A percentile compares a stretch with the other conserved stretches of the same genome.
phyloP scores from a whole-genome alignment of 129 eudicot genomes.

The Helichrysum umbraculigerum region DNA sequence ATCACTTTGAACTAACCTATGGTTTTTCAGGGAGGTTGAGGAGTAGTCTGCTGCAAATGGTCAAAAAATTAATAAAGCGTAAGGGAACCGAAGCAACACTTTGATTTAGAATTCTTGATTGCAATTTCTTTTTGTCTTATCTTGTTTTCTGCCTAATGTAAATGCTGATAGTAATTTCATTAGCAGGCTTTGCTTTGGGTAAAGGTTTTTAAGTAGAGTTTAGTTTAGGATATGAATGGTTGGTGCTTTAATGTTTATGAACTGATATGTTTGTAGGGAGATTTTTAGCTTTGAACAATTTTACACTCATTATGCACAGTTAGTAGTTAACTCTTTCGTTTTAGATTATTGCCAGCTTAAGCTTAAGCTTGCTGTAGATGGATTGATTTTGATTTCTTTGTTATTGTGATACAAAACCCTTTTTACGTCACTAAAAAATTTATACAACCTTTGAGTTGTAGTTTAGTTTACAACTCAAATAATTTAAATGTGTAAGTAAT shows the following conservation, averaged over 20 bases:
- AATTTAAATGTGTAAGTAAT: too few relatives aligned
- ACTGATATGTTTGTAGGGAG: slow-evolving; percentile 13
- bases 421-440: too few relatives aligned
- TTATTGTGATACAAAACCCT: too few relatives aligned
- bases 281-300: slow-evolving; percentile 10
- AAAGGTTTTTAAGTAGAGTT: slow-evolving; percentile 19
- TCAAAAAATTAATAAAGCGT: slow-evolving; percentile 19
- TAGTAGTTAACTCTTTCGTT: not conserved
- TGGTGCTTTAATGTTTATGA: slow-evolving; percentile 14
- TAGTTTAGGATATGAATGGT: slow-evolving; percentile 16
- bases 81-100: not conserved
- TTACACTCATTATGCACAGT: slow-evolving; percentile 26
- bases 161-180: slow-evolving; percentile 19
- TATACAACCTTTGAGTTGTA: too few relatives aligned
- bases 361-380: too few relatives aligned
- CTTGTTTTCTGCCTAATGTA: slow-evolving; percentile 31
- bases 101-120: not conserved
- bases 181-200: slow-evolving; percentile 27
- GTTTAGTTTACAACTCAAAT: too few relatives aligned
- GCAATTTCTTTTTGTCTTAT: not conserved
- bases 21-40: slow-evolving; percentile 35
- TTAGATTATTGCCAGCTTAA: too few relatives aligned
- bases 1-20: not conserved
- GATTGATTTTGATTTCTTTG: too few relatives aligned
- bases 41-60: slow-evolving; percentile 9